Conservation (phyloP, 2,329 filamentous ascomycete genomes). For the Didymosphaeria variabile region DNA sequence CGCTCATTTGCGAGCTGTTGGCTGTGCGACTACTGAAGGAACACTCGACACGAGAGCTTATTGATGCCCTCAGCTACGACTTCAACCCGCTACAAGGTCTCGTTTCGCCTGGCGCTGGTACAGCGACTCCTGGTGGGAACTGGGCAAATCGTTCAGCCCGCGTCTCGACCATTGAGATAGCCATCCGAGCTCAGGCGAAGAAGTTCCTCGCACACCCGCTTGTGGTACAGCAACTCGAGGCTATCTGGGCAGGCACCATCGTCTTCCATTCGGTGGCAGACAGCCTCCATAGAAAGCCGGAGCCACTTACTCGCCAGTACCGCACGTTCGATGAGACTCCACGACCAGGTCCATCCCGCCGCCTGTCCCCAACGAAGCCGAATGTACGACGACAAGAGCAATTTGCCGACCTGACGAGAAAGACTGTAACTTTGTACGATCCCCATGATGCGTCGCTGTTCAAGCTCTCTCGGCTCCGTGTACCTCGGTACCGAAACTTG, state of each 20-base stretch:
- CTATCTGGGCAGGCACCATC: conserved; percentile 95
- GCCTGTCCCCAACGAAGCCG: conserved; percentile 35
- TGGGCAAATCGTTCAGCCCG: conserved; percentile 67
- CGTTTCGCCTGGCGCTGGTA: conserved; percentile 56
- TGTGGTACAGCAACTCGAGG: conserved; percentile 93
- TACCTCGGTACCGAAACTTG: conserved; percentile 90
- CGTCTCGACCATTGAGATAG: conserved; percentile 90
- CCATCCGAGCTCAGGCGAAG: conserved; percentile 91
- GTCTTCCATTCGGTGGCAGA: conserved; percentile 93
- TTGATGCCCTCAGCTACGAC: conserved; percentile 93
- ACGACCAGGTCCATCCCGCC: conserved; percentile 42
- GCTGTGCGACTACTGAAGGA: conserved; percentile 91
- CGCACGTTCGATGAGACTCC: conserved; percentile 32
- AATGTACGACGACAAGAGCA: conserved; percentile 20
- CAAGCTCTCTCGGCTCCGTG: conserved; percentile 88
- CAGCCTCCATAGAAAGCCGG: conserved; percentile 74
- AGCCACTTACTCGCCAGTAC: conserved; percentile 35
- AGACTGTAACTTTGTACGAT: conserved; percentile 88
- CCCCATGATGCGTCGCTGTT: conserved; percentile 89
- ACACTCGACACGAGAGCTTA: conserved; percentile 86
- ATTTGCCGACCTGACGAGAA: conserved; percentile 60
- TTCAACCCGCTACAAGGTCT: conserved; percentile 92
- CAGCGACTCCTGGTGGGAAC: conserved; percentile 34
- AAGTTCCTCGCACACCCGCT: conserved; percentile 90
- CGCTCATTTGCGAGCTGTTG: conserved; percentile 88